A percentile compares a stretch with the other conserved stretches of the same genome.
Evolutionary conservation across 2,329 filamentous ascomycete species (phyloP).

Genomic region (Penicillium sp.): DNA sequence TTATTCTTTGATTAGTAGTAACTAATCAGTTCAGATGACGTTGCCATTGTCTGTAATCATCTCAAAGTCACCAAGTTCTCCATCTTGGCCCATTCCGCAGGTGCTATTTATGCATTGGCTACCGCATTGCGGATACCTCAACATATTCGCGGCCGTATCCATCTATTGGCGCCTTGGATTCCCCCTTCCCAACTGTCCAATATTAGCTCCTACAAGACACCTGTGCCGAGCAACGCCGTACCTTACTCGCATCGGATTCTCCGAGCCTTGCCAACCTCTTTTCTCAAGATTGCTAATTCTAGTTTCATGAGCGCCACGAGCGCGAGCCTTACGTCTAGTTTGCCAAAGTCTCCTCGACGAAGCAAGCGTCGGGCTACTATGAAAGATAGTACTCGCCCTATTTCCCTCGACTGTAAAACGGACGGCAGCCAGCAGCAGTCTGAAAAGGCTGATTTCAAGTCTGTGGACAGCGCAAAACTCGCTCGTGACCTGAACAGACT

Average conservation of each 20-base stretch:
- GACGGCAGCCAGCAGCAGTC: conserved; percentile 15
- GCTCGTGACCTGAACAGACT: conserved; percentile 23
- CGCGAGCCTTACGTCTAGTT: conserved; percentile 78
- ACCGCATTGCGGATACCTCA: conserved; percentile 95
- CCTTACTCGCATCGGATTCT: conserved; percentile 92
- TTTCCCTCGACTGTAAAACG: conserved; percentile 58
- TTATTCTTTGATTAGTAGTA: too few species aligned
- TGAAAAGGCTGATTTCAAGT: conserved; percentile 25
- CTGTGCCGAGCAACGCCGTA: conserved; percentile 81
- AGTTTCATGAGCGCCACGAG: conserved; percentile 93
- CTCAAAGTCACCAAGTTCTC: conserved; percentile 96
- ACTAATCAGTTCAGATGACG: conserved; percentile 63
- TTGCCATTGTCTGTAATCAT: conserved; percentile 89
- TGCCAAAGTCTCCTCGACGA: conserved; percentile 69
- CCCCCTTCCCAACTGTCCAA: conserved; percentile 91
- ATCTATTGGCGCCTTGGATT: conserved; percentile 89
- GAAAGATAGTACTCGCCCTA: conserved; percentile 41
- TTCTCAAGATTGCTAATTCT: conserved; percentile 92
- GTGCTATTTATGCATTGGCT: conserved; percentile 95
- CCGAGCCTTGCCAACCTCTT: conserved; percentile 83
- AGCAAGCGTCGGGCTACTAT: conserved; percentile 61
- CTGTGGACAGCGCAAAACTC: conserved; percentile 25
- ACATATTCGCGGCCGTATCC: conserved; percentile 90
- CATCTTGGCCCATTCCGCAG: conserved; percentile 92
- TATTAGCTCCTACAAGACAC: conserved; percentile 73